Percentiles rank a stretch among this genome's conserved stretches.
These are phyloP conservation scores for Hsuehochloa calcarea DNA, from an alignment of 176 grass and related monocot genomes.

Conservation along the genomic window DNA sequence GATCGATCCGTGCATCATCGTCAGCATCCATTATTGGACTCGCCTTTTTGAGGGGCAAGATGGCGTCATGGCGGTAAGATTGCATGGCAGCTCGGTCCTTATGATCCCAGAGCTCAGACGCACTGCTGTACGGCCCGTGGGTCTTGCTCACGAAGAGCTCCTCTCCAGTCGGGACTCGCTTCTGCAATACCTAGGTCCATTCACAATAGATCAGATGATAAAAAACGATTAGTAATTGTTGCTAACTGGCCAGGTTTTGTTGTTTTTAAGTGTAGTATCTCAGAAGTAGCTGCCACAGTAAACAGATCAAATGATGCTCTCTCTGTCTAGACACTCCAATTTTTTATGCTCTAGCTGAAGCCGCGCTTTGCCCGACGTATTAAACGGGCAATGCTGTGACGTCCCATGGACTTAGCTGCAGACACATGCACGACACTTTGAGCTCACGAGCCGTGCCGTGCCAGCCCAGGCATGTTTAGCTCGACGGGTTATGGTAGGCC, in stretches of 20 bases:
- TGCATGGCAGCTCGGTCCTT: slow-evolving; percentile 41
- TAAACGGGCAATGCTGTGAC: no score
- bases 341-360: no score
- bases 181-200: slow-evolving; percentile 30
- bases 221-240: not conserved
- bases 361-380: no score
- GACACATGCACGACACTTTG: no score
- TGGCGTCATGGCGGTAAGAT: not conserved
- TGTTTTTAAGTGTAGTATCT: not conserved
- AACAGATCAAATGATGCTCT: slow-evolving; percentile 22
- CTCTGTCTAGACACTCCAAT: not conserved
- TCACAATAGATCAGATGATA: not conserved
- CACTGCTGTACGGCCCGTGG: slow-evolving; percentile 61
- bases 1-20: not conserved
- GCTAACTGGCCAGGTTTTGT: not conserved
- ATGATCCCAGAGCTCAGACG: slow-evolving; percentile 63
- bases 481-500: no score
- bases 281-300: not conserved
- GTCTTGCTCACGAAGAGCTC: slow-evolving; percentile 72
- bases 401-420: no score
- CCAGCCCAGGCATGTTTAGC: no score
- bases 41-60: not conserved
- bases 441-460: no score
- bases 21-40: not conserved
- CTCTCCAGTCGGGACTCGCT: slow-evolving; percentile 63